These are phyloP conservation scores for Salvia hispanica DNA, from an alignment of 257 asterid genomes.

Conservation along the genomic window DNA sequence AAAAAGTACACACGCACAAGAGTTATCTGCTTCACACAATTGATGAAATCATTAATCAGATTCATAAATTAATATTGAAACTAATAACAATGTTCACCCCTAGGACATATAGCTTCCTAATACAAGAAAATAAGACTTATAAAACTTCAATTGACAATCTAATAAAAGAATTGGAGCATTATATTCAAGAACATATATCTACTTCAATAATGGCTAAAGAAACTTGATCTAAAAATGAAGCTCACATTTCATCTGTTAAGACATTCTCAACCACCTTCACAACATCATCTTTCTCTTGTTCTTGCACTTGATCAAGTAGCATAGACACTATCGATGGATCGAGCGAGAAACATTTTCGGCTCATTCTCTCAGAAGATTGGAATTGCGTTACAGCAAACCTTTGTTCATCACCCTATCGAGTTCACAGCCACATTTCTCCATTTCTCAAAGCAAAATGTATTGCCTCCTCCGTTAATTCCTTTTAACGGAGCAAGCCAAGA, in stretches of 20 bases:
- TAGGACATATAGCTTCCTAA: too few species aligned
- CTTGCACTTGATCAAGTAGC: constrained; percentile 2
- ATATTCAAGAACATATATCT: too few species aligned
- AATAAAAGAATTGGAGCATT: too few species aligned
- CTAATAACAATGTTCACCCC: too few species aligned
- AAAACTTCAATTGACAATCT: too few species aligned
- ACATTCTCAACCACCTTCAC: not conserved
- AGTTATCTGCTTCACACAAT: too few species aligned
- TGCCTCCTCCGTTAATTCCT: not conserved
- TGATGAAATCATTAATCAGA: too few species aligned
- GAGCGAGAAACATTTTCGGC: not conserved
- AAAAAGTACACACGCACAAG: too few species aligned
- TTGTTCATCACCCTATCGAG: not conserved
- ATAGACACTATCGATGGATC: not conserved
- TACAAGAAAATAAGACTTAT: too few species aligned
- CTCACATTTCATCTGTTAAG: too few species aligned
- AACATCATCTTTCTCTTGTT: not conserved
- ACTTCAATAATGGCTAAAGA: too few species aligned
- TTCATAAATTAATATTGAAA: too few species aligned
- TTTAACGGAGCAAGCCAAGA: constrained; percentile 1
- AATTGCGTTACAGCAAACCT: not conserved
- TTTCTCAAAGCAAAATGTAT: not conserved
- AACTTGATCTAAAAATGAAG: not conserved
- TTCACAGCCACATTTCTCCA: not conserved
- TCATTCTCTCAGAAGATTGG: not conserved